Percentiles rank a stretch among this genome's conserved stretches.
These are phyloP conservation scores for Bidens hawaiensis DNA, from an alignment of 140 eudicot genomes.

Conservation along the genomic window DNA sequence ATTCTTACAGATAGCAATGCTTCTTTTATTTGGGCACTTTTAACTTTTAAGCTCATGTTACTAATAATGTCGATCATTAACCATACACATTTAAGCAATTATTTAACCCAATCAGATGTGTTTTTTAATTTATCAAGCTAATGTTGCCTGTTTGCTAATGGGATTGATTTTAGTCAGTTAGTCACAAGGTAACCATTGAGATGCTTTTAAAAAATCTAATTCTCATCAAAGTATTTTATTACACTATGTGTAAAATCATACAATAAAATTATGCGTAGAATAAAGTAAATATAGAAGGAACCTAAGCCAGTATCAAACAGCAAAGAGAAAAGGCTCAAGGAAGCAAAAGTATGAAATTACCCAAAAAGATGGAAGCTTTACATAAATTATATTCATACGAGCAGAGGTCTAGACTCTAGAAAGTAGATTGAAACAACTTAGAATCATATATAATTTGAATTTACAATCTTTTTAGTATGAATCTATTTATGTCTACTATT, in stretches of 20 bases:
- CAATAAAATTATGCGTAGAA: not conserved
- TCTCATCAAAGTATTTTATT: not conserved
- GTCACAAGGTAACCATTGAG: not conserved
- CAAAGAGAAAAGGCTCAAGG: too few species aligned
- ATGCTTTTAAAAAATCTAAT: not conserved
- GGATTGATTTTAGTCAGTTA: conserved; percentile 4
- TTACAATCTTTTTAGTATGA: not conserved
- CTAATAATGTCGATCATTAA: not conserved
- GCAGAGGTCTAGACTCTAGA: conserved; percentile 8
- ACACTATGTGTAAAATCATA: not conserved
- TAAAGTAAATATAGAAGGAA: not conserved
- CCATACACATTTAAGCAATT: not conserved
- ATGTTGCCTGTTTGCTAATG: conserved; percentile 9
- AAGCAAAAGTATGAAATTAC: not conserved
- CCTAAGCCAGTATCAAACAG: not conserved
- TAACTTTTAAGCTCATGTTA: conserved; percentile 7
- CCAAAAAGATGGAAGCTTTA: not conserved
- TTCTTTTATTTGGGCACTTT: conserved; percentile 7
- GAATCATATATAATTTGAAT: not conserved
- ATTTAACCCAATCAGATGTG: not conserved
- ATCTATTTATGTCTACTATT: not conserved
- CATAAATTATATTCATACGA: not conserved
- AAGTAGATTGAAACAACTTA: not conserved
- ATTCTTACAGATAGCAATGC: not conserved
- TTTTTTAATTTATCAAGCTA: conserved; percentile 8